Conservation (phyloP, 1,139 yeast genomes). For the Geotrichum histeridarum region DNA sequence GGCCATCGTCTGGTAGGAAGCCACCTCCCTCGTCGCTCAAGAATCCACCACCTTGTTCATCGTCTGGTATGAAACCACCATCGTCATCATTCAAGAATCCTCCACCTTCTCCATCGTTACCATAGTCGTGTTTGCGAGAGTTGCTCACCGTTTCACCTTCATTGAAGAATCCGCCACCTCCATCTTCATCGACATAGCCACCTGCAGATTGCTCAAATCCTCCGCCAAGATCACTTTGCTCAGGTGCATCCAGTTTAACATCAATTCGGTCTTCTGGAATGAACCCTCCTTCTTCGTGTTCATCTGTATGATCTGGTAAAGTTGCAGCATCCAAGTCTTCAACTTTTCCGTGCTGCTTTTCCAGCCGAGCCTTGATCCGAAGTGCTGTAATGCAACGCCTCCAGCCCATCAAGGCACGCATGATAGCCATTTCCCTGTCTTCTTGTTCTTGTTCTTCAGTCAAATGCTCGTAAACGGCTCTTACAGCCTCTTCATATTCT, state of each 20-base stretch:
- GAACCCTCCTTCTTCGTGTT: slow-evolving; percentile 18
- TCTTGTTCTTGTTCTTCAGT: slow-evolving; percentile 51
- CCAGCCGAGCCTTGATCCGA: slow-evolving; percentile 63
- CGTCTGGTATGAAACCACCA: slow-evolving; percentile 1
- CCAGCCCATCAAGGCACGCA: slow-evolving; percentile 67
- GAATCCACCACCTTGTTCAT: slow-evolving; percentile 1
- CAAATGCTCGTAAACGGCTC: slow-evolving; percentile 51
- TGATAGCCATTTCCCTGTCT: slow-evolving; percentile 43
- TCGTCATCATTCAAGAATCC: slow-evolving; percentile 17
- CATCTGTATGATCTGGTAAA: neutral
- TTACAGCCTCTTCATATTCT: slow-evolving; percentile 62
- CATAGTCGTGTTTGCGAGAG: neutral
- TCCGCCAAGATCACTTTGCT: slow-evolving; percentile 10
- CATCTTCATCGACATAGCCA: slow-evolving; percentile 19
- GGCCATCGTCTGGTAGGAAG: neutral
- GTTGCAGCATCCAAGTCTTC: slow-evolving; percentile 20
- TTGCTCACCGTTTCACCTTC: slow-evolving; percentile 7
- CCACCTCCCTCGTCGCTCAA: neutral
- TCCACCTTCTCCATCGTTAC: slow-evolving; percentile 17
- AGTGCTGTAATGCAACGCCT: slow-evolving; percentile 63
- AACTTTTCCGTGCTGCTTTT: slow-evolving; percentile 60
- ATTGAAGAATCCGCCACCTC: slow-evolving; percentile 8
- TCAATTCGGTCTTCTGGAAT: slow-evolving; percentile 12
- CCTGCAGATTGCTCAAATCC: slow-evolving; percentile 16
- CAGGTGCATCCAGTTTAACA: neutral